phyloP scores from a whole-genome alignment of 192 early-diverging fungal genomes.

The Obelidium mucronatum region DNA sequence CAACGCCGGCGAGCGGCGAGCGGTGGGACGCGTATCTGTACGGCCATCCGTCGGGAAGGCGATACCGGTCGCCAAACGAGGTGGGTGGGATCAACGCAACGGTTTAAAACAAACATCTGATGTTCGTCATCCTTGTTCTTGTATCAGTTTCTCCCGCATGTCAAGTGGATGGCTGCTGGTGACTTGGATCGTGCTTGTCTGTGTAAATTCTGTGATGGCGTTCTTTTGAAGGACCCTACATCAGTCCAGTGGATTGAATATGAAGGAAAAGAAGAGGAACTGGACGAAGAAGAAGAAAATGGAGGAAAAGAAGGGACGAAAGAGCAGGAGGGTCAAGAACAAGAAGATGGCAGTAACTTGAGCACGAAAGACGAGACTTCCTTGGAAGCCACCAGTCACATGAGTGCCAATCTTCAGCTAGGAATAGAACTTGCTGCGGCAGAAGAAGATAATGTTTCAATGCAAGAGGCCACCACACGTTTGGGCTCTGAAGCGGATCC shows the following conservation, averaged over 20 bases:
- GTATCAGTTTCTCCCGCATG: conserved; percentile 24
- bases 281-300: not conserved
- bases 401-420: too few species aligned
- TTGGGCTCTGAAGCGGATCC: not conserved
- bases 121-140: not conserved
- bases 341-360: not conserved
- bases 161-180: conserved; percentile 5
- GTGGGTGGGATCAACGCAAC: not conserved
- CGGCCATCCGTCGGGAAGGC: conserved; percentile 22
- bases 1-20: not conserved
- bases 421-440: too few species aligned
- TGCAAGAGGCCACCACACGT: not conserved
- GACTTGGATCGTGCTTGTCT: conserved; percentile 11
- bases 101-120: not conserved
- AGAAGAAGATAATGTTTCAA: not conserved
- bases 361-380: not conserved
- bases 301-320: not conserved
- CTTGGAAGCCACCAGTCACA: too few species aligned
- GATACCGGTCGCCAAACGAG: conserved; percentile 30
- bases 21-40: conserved; percentile 30
- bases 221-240: not conserved
- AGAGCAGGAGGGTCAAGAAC: not conserved
- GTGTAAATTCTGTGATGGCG: conserved; percentile 26
- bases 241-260: not conserved
- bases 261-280: not conserved